A percentile compares a stretch with the other conserved stretches of the same genome.
These are phyloP conservation scores for Echinosophora koreensis DNA, from an alignment of 306 rosid genomes.

Conservation along the genomic window DNA sequence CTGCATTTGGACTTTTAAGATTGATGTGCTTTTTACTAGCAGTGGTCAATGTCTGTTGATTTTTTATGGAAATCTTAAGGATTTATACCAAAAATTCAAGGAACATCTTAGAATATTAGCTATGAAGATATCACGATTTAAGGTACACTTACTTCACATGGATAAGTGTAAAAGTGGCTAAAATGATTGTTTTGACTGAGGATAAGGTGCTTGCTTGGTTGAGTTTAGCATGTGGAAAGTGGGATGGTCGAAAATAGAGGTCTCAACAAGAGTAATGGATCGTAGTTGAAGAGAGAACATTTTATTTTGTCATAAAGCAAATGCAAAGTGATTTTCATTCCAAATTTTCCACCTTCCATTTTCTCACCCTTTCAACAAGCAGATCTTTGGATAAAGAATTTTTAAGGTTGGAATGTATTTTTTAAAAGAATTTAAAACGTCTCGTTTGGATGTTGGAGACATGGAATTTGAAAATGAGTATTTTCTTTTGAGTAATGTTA, in stretches of 20 bases:
- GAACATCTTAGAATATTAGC: background rate
- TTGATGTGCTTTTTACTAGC: conserved; percentile 9
- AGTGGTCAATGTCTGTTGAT: background rate
- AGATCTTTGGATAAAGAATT: too few species aligned
- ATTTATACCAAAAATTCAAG: conserved; percentile 9
- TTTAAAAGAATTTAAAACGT: too few species aligned
- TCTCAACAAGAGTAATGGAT: conserved; percentile 15
- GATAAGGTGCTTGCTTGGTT: conserved; percentile 7
- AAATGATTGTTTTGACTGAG: background rate
- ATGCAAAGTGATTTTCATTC: background rate
- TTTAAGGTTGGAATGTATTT: too few species aligned
- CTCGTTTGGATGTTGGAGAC: too few species aligned
- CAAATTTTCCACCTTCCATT: background rate
- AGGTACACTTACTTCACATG: background rate
- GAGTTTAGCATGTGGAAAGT: conserved; percentile 28
- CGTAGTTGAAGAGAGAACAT: background rate
- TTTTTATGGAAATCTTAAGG: background rate
- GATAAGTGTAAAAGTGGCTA: background rate
- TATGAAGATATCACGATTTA: background rate
- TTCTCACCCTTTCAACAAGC: too few species aligned
- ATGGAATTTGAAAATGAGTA: too few species aligned
- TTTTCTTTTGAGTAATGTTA: too few species aligned
- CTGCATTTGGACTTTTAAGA: conserved; percentile 19
- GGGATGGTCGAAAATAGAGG: conserved; percentile 6
- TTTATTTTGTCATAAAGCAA: conserved; percentile 17